Conservation (phyloP, 305 asterid genomes). For the Solanum hybrid region DNA sequence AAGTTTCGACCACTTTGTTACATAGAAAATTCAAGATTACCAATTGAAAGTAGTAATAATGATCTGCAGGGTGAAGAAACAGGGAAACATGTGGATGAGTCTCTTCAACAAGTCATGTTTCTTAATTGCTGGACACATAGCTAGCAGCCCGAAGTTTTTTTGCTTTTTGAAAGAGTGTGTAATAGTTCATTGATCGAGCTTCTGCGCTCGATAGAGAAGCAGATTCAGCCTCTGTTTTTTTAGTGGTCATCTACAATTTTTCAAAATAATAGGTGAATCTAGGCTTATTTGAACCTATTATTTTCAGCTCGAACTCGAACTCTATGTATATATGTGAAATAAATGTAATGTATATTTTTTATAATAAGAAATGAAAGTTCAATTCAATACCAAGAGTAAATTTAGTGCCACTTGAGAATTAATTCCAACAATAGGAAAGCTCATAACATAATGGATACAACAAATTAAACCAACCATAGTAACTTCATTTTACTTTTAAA, state of each 20-base stretch:
- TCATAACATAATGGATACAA: neutral
- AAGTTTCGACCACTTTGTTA: neutral
- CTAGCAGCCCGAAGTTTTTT: neutral
- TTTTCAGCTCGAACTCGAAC: neutral
- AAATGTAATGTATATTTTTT: neutral
- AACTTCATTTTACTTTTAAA: neutral
- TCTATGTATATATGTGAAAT: too few relatives aligned
- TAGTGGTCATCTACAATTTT: neutral
- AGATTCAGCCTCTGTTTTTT: neutral
- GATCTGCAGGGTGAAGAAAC: neutral
- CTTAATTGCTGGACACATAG: conserved; percentile 10
- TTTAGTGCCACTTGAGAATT: neutral
- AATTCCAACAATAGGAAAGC: neutral
- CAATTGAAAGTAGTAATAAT: neutral
- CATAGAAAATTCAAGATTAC: neutral
- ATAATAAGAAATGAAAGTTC: neutral
- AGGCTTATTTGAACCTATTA: neutral
- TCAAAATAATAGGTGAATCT: neutral
- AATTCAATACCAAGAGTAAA: neutral
- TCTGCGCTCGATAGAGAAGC: neutral
- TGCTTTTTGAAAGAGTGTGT: neutral
- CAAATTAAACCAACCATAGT: neutral
- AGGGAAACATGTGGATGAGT: conserved; percentile 3
- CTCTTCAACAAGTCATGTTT: conserved; percentile 10
- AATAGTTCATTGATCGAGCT: neutral